Conservation (phyloP, 176 grass and related monocot species). For the Chloris gayana region DNA sequence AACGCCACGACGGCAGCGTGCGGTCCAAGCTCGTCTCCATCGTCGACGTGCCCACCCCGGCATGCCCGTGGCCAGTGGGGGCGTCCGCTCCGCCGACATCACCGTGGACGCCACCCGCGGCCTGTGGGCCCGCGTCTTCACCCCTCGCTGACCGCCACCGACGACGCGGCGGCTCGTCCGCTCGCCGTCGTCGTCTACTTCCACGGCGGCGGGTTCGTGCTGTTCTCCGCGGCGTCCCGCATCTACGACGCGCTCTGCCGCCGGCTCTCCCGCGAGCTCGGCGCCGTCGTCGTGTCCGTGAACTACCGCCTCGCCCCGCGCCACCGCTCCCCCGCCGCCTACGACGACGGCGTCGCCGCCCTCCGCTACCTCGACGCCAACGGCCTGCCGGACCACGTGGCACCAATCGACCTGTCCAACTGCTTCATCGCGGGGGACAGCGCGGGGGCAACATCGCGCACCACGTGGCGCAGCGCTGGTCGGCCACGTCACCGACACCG, state of each 20-base stretch:
- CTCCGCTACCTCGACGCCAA: constrained; percentile 48
- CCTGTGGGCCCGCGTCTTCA: constrained; percentile 64
- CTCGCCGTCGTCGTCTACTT: constrained; percentile 48
- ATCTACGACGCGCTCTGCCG: constrained; percentile 51
- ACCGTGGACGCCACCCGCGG: constrained; percentile 32
- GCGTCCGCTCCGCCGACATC: constrained; percentile 53
- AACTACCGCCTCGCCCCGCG: constrained; percentile 69
- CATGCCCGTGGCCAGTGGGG: constrained; percentile 20
- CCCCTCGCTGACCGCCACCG: not conserved
- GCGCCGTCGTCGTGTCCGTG: constrained; percentile 53
- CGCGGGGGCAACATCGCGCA: constrained; percentile 93
- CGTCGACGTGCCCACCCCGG: constrained; percentile 18
- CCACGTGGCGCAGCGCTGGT: constrained; percentile 50
- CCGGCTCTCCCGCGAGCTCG: constrained; percentile 51
- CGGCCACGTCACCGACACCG: constrained; percentile 16
- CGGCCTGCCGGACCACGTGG: not conserved
- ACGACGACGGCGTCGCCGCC: constrained; percentile 59
- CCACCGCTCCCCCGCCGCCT: constrained; percentile 62
- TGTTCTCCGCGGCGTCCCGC: constrained; percentile 43
- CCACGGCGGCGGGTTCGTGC: constrained; percentile 71
- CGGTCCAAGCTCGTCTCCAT: constrained; percentile 43
- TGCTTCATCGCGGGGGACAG: constrained; percentile 89
- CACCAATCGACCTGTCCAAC: not conserved
- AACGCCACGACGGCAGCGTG: constrained; percentile 48
- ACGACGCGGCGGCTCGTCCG: not conserved